phyloP scores from a whole-genome alignment of 225 moss, liverwort and hornwort genomes.

The Sphagnum tenellum region DNA sequence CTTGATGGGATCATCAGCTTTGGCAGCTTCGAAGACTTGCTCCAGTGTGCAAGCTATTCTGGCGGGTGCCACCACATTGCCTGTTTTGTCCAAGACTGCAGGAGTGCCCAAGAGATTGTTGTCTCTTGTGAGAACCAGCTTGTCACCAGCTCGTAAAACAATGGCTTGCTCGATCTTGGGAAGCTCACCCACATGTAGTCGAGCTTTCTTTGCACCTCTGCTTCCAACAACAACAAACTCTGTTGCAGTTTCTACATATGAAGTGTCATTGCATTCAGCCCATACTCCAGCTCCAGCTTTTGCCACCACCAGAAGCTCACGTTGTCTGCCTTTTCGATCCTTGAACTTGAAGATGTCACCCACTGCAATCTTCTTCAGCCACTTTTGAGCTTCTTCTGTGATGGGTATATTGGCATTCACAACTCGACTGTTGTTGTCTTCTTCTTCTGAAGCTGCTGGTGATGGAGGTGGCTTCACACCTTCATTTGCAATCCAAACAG shows the following conservation, averaged over 20 bases:
- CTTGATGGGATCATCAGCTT: conserved; percentile 25
- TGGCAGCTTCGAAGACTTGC: conserved; percentile 20
- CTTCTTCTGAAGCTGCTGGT: conserved; percentile 3
- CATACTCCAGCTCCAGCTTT: conserved; percentile 28
- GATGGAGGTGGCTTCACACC: conserved; percentile 11
- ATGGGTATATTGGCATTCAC: conserved; percentile 26
- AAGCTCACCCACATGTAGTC: conserved; percentile 18
- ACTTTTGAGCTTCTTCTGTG: conserved; percentile 3
- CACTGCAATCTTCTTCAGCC: conserved; percentile 20
- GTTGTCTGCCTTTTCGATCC: conserved; percentile 21
- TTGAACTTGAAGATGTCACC: conserved; percentile 33
- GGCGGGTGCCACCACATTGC: conserved; percentile 23
- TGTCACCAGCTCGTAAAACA: conserved; percentile 22
- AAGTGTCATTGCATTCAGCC: conserved; percentile 20
- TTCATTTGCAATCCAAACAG: conserved; percentile 28
- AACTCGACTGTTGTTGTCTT: background rate
- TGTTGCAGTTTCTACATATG: conserved; percentile 25
- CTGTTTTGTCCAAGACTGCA: conserved; percentile 22
- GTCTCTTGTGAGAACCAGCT: conserved; percentile 29
- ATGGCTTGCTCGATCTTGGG: conserved; percentile 42
- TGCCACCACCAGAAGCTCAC: conserved; percentile 29
- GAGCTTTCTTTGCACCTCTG: conserved; percentile 14
- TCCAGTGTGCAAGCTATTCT: conserved; percentile 27
- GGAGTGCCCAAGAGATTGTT: background rate
- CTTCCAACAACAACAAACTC: conserved; percentile 7